Evolutionary conservation across 2,329 filamentous ascomycete species (phyloP).

Genomic region (Apiospora sp.): DNA sequence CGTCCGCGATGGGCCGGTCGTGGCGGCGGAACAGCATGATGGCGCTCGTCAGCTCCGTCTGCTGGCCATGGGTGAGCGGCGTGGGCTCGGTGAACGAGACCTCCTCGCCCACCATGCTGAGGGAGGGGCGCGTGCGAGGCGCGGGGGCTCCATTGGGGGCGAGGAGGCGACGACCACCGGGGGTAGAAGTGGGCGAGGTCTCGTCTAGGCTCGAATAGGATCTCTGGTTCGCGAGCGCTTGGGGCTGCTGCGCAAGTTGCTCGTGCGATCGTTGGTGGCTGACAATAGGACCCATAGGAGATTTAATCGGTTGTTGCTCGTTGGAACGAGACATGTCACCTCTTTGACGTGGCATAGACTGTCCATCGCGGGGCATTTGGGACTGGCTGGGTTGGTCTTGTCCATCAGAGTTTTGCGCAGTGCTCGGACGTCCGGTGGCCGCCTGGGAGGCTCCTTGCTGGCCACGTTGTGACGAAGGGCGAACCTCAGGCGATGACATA

Average conservation of each 20-base stretch:
- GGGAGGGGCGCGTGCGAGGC: slow-evolving; percentile 1
- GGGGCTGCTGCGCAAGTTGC: neutral
- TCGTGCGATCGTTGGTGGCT: neutral
- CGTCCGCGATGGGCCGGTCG: slow-evolving; percentile 24
- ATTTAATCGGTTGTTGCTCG: neutral
- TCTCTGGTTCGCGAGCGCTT: neutral
- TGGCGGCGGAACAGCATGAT: slow-evolving; percentile 45
- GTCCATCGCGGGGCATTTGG: neutral
- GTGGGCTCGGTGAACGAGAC: neutral
- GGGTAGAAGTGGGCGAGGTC: neutral
- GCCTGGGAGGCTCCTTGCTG: neutral
- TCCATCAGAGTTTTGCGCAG: slow-evolving; percentile 5
- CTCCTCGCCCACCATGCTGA: slow-evolving; percentile 23
- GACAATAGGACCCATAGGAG: neutral
- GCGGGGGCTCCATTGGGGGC: neutral
- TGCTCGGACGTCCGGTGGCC: slow-evolving; percentile 7
- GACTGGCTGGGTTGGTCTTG: neutral
- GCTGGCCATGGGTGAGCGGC: slow-evolving; percentile 20
- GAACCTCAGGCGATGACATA: slow-evolving; percentile 22
- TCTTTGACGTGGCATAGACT: slow-evolving; percentile 1
- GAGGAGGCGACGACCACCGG: neutral
- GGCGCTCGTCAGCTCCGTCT: slow-evolving; percentile 29
- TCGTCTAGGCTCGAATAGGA: neutral
- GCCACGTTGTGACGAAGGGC: neutral
- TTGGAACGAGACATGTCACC: neutral